phyloP scores from a whole-genome alignment of 495 filamentous ascomycete species.

The Lasiosphaeriaceae sp. region DNA sequence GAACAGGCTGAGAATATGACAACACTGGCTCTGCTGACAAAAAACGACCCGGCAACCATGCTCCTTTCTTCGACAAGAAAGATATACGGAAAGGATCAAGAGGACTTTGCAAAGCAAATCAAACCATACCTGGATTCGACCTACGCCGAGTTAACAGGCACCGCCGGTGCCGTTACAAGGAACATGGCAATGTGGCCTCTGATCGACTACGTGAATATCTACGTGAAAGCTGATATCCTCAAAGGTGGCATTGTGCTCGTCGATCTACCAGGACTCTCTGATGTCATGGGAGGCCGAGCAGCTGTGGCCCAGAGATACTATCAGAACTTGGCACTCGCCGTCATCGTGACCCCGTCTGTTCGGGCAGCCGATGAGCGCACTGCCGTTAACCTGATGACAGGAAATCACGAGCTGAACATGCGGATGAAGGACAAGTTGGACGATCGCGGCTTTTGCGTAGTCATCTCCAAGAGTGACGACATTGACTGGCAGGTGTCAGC shows the following conservation, averaged over 20 bases:
- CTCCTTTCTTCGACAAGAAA: constrained; percentile 2
- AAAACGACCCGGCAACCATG: background rate
- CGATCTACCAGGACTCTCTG: constrained; percentile 24
- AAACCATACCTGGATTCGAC: constrained; percentile 20
- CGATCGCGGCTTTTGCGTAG: constrained; percentile 16
- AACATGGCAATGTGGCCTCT: constrained; percentile 19
- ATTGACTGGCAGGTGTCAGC: too few relatives aligned
- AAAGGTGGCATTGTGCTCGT: constrained; percentile 20
- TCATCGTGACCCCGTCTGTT: constrained; percentile 15
- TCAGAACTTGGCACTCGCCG: constrained; percentile 9
- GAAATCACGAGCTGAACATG: constrained; percentile 18
- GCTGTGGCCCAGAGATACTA: constrained; percentile 15
- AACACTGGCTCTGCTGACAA: background rate
- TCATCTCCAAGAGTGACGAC: constrained; percentile 21
- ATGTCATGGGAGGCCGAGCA: constrained; percentile 15
- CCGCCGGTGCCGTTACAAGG: background rate
- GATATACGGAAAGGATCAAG: constrained; percentile 7
- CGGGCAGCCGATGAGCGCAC: constrained; percentile 23
- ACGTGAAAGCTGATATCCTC: constrained; percentile 18
- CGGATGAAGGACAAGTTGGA: constrained; percentile 18
- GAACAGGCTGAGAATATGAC: too few relatives aligned
- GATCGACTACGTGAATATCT: constrained; percentile 22
- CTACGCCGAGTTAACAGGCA: too few relatives aligned
- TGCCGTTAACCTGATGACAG: constrained; percentile 12
- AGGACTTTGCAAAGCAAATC: constrained; percentile 7